Conservation (phyloP, 345 rosid species). For the Citrus maxima region DNA sequence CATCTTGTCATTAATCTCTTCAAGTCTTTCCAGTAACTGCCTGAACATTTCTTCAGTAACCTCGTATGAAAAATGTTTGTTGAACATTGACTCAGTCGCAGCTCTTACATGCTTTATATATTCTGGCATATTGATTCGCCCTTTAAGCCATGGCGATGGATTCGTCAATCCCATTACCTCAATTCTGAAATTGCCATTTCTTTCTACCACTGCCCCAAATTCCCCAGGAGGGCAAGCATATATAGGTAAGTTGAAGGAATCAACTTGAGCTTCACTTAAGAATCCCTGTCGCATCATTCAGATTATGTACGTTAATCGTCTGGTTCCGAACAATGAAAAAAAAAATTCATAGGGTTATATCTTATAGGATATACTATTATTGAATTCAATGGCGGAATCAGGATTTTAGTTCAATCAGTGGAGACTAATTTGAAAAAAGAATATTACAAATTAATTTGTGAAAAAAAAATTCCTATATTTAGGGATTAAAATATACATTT, state of each 20-base stretch:
- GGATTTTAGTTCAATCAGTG: too few relatives aligned
- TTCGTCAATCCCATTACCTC: conserved; percentile 35
- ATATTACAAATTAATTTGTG: too few relatives aligned
- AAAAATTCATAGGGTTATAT: not conserved
- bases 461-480: too few relatives aligned
- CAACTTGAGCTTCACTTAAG: conserved; percentile 36
- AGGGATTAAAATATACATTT: too few relatives aligned
- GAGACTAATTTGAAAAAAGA: too few relatives aligned
- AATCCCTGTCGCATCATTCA: conserved; percentile 29
- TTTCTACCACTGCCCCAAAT: conserved; percentile 24
- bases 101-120: conserved; percentile 44
- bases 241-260: conserved; percentile 50
- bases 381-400: too few relatives aligned
- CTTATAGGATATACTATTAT: too few relatives aligned
- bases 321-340: too few relatives aligned
- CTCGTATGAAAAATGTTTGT: conserved; percentile 21
- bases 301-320: not conserved
- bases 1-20: conserved; percentile 26
- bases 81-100: conserved; percentile 49
- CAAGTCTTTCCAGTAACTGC: conserved; percentile 25
- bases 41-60: conserved; percentile 30
- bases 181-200: conserved; percentile 36
- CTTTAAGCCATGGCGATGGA: conserved; percentile 41
- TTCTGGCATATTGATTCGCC: conserved; percentile 28
- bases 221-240: conserved; percentile 48